Evolutionary conservation across 2,329 filamentous ascomycete species (phyloP), one percentile per base, ranked within the genome.

Genomic region (Aspergillus sp.): DNA sequence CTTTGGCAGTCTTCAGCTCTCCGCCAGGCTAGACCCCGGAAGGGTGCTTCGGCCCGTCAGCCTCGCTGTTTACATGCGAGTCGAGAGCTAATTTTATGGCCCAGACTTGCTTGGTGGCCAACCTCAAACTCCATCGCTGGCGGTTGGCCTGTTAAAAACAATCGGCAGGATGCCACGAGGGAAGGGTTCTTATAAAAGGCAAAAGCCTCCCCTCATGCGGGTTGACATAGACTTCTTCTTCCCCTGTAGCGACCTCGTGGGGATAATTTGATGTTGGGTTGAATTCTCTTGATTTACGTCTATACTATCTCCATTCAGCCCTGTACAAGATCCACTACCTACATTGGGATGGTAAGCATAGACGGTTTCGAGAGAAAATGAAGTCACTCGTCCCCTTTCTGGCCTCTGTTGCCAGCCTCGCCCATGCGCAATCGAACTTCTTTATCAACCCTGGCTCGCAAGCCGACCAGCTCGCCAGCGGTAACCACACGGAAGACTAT

Each of bases 391-490:
- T 52, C 46, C 13, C 30, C n/a, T 15, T 57, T 3, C n/a, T 51
- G 34, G 50, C 31, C n/a, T 31, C 46, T 3, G 31, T 22, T 25
- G 11, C 25, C 30, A 41, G 43, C 17, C 30, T 50, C n/a, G 46
- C 28, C 31, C 25, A 54, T 22, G 50, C 46, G 19, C 15, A 47
- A 8, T 48, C 51, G n/a, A 62, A 62, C 17, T 62, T 54, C 51
- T 62, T 62, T 51, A 41, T 59, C 3, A 59, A n/a, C 45, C 60
- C 60, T 11, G 60, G 60, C 7, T 58, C 60, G 2, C 55, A 54
- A 25, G 50, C 55, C 7, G 55, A 49, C n/a, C 55, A 54, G 48
- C 45, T 62, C 19, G 43, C 51, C 51, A 58, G 54, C 28, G 60
- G 60, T 19, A 62, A 62, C 55, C 17, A 59, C 15, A 54, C 60